These are phyloP conservation scores for Lecanosticta acicola DNA, from an alignment of 2,329 filamentous ascomycete genomes.

Conservation along the genomic window DNA sequence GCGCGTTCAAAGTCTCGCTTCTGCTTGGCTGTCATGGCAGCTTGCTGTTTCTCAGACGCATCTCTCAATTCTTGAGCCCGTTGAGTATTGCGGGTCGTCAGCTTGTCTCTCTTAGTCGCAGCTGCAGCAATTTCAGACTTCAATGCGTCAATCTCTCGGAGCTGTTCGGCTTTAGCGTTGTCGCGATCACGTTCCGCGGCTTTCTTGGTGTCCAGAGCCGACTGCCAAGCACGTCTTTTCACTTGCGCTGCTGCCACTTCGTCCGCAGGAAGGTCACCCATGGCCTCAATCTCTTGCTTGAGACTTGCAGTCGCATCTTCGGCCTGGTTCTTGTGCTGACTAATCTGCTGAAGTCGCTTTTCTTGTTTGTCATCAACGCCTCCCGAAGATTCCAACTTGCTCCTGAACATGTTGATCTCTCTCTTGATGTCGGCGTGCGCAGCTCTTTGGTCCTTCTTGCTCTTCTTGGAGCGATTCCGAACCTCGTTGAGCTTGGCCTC, in stretches of 20 bases:
- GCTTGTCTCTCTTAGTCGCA: conserved; percentile 66
- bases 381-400: conserved; percentile 60
- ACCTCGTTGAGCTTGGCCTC: conserved; percentile 66
- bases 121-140: conserved; percentile 59
- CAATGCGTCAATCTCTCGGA: conserved; percentile 57
- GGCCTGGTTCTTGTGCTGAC: conserved; percentile 65
- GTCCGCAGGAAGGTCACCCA: conserved; percentile 59
- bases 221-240: conserved; percentile 54
- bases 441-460: conserved; percentile 69
- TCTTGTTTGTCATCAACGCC: conserved; percentile 70
- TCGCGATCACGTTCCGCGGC: conserved; percentile 54
- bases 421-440: conserved; percentile 62
- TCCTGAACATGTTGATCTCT: conserved; percentile 65
- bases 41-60: conserved; percentile 64
- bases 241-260: conserved; percentile 54
- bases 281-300: conserved; percentile 55
- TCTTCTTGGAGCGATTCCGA: conserved; percentile 61
- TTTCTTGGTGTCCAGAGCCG: conserved; percentile 48
- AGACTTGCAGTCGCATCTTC: conserved; percentile 57
- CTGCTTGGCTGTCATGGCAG: conserved; percentile 32
- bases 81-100: conserved; percentile 64
- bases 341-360: conserved; percentile 70
- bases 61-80: conserved; percentile 67
- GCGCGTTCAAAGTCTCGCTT: conserved; percentile 31
- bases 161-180: conserved; percentile 55